Base-by-base conservation (phyloP, 768 basidiomycete species). In the Porpolomopsis calyptriformis region DNA sequence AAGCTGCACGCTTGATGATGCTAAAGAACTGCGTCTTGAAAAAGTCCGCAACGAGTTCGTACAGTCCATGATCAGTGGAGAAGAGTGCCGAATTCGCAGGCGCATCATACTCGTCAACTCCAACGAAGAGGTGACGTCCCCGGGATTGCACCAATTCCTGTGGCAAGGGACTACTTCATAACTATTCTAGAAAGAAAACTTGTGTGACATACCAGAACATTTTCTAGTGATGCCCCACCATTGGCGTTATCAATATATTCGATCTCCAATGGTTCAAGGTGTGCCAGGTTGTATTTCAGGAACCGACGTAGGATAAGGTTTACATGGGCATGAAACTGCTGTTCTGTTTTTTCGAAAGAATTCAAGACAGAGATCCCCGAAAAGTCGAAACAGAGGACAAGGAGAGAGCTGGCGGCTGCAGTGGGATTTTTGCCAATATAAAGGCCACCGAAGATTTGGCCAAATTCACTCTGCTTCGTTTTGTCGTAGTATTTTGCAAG, bases 101-200 rank as follows among this genome's bases (percentile, higher is more conserved):
- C 5, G 43, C 33, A 31, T 45, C 43, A 35, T 35, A 45, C 23
- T 45, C 43, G 29, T 45, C 43, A n/a, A 45, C 43, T 25, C 31
- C 43, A 37, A 45, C 35, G 20, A 45, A 43, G 18, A 43, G 42
- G 9, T n/a, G n/a, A n/a, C n/a, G n/a, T 43, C 29, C 24, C 29
- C 24, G 24, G 12, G 10, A 11, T 24, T 40, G 10, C 23, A 40
- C 23, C 11, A 40, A n/a, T 7, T 40, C 18, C 40, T 40, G 40
- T 24, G 16, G 23, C 8, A 8, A 31, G 29, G 7, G 7, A 14
- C 7, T 31, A 7, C 7, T 7, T 31, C 29, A 14, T 31, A 14
- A 7, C 29, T 14, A 31, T 7, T 24, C 23, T 16, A 18, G 14
- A 7, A 38, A 18, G 14, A 19, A 7, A 38, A 6, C 14, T 18